phyloP scores from a whole-genome alignment of 768 basidiomycete species.

The Lentinula guzmanii region DNA sequence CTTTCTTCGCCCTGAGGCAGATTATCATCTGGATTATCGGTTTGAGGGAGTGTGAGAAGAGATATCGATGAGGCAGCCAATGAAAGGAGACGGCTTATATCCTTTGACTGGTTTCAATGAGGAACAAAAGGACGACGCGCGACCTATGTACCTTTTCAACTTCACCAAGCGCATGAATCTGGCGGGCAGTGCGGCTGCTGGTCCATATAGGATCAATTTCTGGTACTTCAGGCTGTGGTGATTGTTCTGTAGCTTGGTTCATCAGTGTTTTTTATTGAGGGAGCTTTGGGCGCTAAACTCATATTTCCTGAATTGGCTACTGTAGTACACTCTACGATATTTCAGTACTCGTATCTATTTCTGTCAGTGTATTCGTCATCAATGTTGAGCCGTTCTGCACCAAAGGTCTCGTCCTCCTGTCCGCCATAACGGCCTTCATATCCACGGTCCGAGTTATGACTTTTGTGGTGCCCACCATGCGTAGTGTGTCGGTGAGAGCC shows the following conservation, averaged over 20 bases:
- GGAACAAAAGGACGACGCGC: neutral
- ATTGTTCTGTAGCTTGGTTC: conserved; percentile 20
- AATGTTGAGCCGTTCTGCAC: conserved; percentile 9
- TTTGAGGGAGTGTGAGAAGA: conserved; percentile 77
- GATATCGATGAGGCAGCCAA: conserved; percentile 76
- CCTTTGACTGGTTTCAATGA: conserved; percentile 32
- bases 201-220: conserved; percentile 78
- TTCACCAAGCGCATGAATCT: conserved; percentile 74
- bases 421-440: conserved; percentile 12
- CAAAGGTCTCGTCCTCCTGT: conserved; percentile 13
- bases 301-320: neutral
- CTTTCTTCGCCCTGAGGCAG: conserved; percentile 79
- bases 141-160: conserved; percentile 60
- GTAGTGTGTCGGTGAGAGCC: neutral
- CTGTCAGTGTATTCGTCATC: conserved; percentile 11
- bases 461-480: neutral
- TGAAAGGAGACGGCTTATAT: conserved; percentile 69
- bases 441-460: conserved; percentile 7
- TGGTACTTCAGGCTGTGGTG: conserved; percentile 21
- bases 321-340: too few relatives aligned
- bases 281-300: neutral
- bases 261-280: conserved; percentile 11
- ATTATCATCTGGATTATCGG: conserved; percentile 59
- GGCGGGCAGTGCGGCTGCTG: conserved; percentile 73
- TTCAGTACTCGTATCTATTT: conserved; percentile 15